A percentile compares a stretch with the other conserved stretches of the same genome.
These are phyloP conservation scores for Ilex paraguariensis DNA, from an alignment of 305 asterid species.

Conservation along the genomic window DNA sequence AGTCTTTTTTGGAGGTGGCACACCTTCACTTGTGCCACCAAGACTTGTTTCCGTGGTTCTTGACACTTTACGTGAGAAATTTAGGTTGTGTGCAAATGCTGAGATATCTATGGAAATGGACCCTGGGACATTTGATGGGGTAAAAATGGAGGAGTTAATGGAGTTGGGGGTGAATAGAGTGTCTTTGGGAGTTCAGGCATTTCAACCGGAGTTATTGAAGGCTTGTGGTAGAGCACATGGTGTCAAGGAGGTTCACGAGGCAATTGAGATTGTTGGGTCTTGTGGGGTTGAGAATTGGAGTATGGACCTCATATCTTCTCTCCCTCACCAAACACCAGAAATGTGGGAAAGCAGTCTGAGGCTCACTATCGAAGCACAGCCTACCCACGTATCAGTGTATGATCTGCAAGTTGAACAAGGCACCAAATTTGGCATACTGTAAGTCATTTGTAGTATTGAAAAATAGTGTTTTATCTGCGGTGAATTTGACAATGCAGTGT, in stretches of 20 bases:
- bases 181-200: conserved; percentile 89
- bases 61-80: conserved; percentile 43
- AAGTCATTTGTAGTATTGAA: conserved; percentile 27
- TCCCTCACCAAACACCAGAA: conserved; percentile 62
- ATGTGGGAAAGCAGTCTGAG: conserved; percentile 93
- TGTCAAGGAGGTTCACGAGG: conserved; percentile 59
- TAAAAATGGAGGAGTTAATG: conserved; percentile 48
- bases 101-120: conserved; percentile 98
- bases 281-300: conserved; percentile 81
- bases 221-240: conserved; percentile 96
- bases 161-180: conserved; percentile 78
- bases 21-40: conserved; percentile 92
- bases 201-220: conserved; percentile 73
- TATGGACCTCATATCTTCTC: conserved; percentile 84
- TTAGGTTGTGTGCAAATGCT: conserved; percentile 54
- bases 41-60: conserved; percentile 54
- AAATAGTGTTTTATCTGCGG: not conserved
- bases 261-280: conserved; percentile 59
- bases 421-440: conserved; percentile 81
- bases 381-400: conserved; percentile 83
- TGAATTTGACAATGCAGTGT: conserved; percentile 9
- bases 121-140: conserved; percentile 79
- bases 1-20: conserved; percentile 88
- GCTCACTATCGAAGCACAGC: conserved; percentile 52
- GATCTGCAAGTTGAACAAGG: conserved; percentile 87